Conservation (phyloP, 129 eudicot genomes). For the Helianthus annuus region HanXRQr2.0-SUNRISE NC_035446.2:152965695-152966194, state of each 20-base stretch:
- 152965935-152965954: constrained; percentile 88
- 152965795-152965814: constrained; percentile 87
- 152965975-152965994: constrained; percentile 93
- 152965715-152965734: constrained; percentile 63
- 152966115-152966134: not conserved
- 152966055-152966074: not conserved
- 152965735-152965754: not conserved
- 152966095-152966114: not conserved
- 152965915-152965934: not conserved
- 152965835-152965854: constrained; percentile 69
- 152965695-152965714: constrained; percentile 98
- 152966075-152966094: not conserved
- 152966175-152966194: not conserved
- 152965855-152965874: not conserved
- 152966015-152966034: constrained; percentile 16
- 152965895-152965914: not conserved
- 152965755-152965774: not conserved
- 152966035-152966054: not conserved
- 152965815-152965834: constrained; percentile 83
- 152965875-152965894: not conserved
- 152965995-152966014: constrained; percentile 62
- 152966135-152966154: not conserved
- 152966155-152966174: not conserved
- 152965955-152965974: constrained; percentile 89
- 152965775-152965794: constrained; percentile 54